These are phyloP conservation scores for Globisporangium spiculum DNA, from an alignment of 352 stramenopile species.

Conservation along the genomic window DNA sequence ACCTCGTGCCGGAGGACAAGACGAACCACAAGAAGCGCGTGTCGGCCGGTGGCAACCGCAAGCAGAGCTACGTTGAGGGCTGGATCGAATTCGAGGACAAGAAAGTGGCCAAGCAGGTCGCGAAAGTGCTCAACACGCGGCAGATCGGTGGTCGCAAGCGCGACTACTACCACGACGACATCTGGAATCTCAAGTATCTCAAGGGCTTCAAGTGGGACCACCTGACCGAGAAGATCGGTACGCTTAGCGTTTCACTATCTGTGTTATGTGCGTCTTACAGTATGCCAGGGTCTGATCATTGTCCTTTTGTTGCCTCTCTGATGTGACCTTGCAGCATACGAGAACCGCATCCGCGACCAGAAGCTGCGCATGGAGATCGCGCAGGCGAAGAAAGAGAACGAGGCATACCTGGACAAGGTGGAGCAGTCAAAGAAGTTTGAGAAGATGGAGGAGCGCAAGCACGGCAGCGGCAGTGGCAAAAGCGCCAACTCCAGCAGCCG, in stretches of 20 bases:
- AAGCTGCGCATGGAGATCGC: slow-evolving; percentile 86
- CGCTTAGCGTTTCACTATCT: slow-evolving; percentile 29
- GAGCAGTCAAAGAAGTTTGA: slow-evolving; percentile 85
- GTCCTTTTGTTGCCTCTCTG: background rate
- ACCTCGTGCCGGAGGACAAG: slow-evolving; percentile 97
- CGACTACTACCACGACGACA: slow-evolving; percentile 96
- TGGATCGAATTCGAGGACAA: slow-evolving; percentile 99
- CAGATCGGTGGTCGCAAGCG: slow-evolving; percentile 92
- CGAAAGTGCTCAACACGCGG: slow-evolving; percentile 92
- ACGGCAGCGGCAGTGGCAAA: slow-evolving; percentile 23
- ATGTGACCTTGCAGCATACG: slow-evolving; percentile 41
- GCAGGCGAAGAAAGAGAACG: slow-evolving; percentile 86
- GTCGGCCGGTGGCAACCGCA: slow-evolving; percentile 87
- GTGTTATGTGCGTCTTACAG: background rate
- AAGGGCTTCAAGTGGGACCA: slow-evolving; percentile 98
- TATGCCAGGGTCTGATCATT: background rate
- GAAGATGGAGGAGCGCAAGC: slow-evolving; percentile 84
- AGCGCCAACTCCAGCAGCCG: slow-evolving; percentile 2
- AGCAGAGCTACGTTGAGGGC: slow-evolving; percentile 92
- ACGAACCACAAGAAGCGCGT: slow-evolving; percentile 88
- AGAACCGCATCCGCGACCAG: slow-evolving; percentile 85
- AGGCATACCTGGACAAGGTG: slow-evolving; percentile 83
- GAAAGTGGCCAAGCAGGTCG: slow-evolving; percentile 93
- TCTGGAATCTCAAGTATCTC: slow-evolving; percentile 99
- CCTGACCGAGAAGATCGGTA: slow-evolving; percentile 97